These are phyloP conservation scores for Tulasnella sp. DNA, from an alignment of 768 basidiomycete species.

Conservation along the genomic window DNA sequence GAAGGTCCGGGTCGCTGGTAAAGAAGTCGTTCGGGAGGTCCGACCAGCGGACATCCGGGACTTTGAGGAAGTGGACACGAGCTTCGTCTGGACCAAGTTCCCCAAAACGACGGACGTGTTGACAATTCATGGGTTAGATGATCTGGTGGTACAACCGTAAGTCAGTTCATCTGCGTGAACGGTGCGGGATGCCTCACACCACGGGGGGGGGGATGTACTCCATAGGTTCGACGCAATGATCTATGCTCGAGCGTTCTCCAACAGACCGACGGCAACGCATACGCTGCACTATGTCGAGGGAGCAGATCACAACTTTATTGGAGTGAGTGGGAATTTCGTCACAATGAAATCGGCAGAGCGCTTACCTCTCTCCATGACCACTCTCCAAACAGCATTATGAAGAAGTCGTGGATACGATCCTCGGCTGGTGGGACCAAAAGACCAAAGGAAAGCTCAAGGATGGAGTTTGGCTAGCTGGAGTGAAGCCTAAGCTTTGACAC, in stretches of 20 bases:
- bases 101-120: conserved; percentile 66
- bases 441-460: conserved; percentile 56
- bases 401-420: conserved; percentile 65
- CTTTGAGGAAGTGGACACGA: conserved; percentile 68
- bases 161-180: conserved; percentile 40
- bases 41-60: conserved; percentile 61
- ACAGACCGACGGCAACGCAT: conserved; percentile 67
- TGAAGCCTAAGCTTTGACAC: conserved; percentile 27
- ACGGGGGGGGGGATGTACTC: neutral
- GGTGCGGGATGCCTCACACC: neutral
- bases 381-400: conserved; percentile 54
- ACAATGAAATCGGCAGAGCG: neutral
- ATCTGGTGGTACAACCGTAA: conserved; percentile 70
- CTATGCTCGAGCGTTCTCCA: conserved; percentile 35
- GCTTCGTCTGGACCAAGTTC: conserved; percentile 69
- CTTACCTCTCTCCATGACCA: conserved; percentile 22
- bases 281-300: conserved; percentile 71
- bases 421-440: conserved; percentile 66
- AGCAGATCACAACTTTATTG: conserved; percentile 79
- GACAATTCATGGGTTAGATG: conserved; percentile 74
- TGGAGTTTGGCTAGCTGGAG: conserved; percentile 56
- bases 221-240: conserved; percentile 43
- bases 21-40: conserved; percentile 56
- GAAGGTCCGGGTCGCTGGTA: conserved; percentile 68
- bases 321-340: conserved; percentile 47